A percentile compares a stretch with the other conserved stretches of the same genome.
phyloP scores from a whole-genome alignment of 495 filamentous ascomycete species.

The Staphylotrichum longicolle region DNA sequence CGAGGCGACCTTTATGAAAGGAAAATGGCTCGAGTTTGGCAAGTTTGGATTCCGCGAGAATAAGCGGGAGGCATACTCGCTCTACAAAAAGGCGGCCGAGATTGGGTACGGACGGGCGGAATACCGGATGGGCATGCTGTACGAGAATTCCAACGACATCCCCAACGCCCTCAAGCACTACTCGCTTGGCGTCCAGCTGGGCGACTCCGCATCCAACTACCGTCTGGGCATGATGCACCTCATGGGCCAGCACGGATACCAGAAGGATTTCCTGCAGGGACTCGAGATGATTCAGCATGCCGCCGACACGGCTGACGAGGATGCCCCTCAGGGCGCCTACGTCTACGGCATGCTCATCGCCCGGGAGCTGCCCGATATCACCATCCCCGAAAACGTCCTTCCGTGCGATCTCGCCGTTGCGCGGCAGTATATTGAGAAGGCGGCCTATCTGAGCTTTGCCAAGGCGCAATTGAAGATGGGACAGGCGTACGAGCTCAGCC shows the following conservation, averaged over 20 bases:
- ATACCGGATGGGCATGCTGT: constrained; percentile 98
- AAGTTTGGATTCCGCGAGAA: constrained; percentile 87
- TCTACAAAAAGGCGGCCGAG: constrained; percentile 81
- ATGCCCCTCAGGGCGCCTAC: constrained; percentile 95
- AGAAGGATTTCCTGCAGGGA: constrained; percentile 73
- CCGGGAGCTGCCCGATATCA: constrained; percentile 83
- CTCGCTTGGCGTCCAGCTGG: constrained; percentile 66
- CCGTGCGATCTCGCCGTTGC: constrained; percentile 73
- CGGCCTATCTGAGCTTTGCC: constrained; percentile 92
- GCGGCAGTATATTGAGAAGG: constrained; percentile 89
- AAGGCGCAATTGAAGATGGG: constrained; percentile 99
- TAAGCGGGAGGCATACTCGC: constrained; percentile 88
- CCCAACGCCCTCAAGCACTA: constrained; percentile 90
- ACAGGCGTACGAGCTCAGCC: constrained; percentile 89
- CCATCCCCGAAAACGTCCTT: constrained; percentile 66
- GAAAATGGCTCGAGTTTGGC: constrained; percentile 97
- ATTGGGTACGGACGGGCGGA: constrained; percentile 91
- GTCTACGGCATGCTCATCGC: constrained; percentile 94
- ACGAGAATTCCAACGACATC: constrained; percentile 87
- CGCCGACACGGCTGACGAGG: constrained; percentile 89
- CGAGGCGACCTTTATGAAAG: constrained; percentile 89
- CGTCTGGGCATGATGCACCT: constrained; percentile 97
- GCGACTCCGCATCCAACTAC: constrained; percentile 92
- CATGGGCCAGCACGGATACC: constrained; percentile 86
- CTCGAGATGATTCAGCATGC: constrained; percentile 78